These are phyloP conservation scores for Ceratocystis papillata DNA, from an alignment of 2,329 filamentous ascomycete species.

Conservation along the genomic window DNA sequence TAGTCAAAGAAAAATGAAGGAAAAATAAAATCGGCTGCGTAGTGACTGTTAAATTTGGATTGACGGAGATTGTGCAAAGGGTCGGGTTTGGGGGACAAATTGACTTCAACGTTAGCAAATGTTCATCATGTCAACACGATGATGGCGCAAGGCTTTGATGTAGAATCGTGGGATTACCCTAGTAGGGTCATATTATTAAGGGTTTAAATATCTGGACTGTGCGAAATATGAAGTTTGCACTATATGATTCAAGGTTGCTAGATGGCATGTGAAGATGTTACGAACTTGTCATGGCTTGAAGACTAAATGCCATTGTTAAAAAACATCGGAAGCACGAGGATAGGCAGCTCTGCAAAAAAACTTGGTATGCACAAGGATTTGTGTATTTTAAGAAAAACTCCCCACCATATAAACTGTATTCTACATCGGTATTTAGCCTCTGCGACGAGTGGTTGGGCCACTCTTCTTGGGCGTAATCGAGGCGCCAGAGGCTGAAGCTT, in stretches of 20 bases:
- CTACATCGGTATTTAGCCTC: constrained; percentile 30
- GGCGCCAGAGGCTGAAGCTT: constrained; percentile 29
- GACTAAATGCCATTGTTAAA: too few relatives aligned
- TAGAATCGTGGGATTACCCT: constrained; percentile 4
- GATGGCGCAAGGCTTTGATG: constrained; percentile 15
- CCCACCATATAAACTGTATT: background rate
- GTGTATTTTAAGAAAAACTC: background rate
- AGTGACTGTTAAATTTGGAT: too few relatives aligned
- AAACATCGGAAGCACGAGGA: background rate
- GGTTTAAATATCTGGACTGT: background rate
- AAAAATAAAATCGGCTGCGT: too few relatives aligned
- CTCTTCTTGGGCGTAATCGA: constrained; percentile 34
- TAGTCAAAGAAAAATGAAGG: background rate
- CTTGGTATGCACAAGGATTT: background rate
- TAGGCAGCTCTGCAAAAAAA: background rate
- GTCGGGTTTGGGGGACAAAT: too few relatives aligned
- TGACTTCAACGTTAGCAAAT: too few relatives aligned
- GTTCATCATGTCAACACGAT: background rate
- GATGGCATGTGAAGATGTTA: background rate
- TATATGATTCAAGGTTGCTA: background rate
- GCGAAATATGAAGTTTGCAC: background rate
- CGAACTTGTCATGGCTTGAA: background rate
- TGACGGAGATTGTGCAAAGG: too few relatives aligned
- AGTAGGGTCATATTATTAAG: background rate
- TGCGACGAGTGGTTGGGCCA: constrained; percentile 36